Base-by-base conservation (phyloP, 805 yeast genomes). In the Ogataea chonburiensis region DNA sequence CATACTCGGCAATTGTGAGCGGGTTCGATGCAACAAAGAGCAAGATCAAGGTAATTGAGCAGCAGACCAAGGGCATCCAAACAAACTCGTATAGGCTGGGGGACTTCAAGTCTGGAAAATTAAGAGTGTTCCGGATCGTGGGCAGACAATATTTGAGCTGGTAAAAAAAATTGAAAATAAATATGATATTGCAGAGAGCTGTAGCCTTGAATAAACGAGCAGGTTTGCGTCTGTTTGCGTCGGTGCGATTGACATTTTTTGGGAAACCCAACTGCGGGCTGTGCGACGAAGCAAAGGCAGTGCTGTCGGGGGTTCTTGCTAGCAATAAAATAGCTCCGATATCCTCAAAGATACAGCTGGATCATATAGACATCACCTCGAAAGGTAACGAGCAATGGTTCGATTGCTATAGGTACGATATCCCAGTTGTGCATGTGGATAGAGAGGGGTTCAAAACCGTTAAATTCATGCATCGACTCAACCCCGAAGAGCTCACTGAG, bases 121-220 rank as follows among this genome's bases (percentile, higher is more conserved):
- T 91, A 9, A 73, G 85, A 45, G 85, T 89, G 4, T 93, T 80
- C 61, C 75, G 98, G 53, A 75, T 77, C 5, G 81, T 88, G 20
- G 86, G 85, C 9, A 75, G 86, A 43, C 78, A 74, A 22, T 80
- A 71, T 51, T 73, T 87, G 26, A 82, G 79, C 4, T 88, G 96
- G 96, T 76, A 22, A 38, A 29, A 35, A 25, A 28, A 35, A 28
- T 7, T 24, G 27, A 20, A 14, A 28, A 18, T 32, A 19, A 38
- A 11, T 23, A 20, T 32, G 28, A 9, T 30, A 11, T n/a, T 26
- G 13, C 30, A 14, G 17, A 24, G 14, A 11, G 13, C 25, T 23
- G 33, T 31, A 28, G 37, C 33, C 7, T 11, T 26, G 5, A 24
- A 19, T 17, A 13, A 19, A 16, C 20, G 23, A 13, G 6, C 12